A percentile compares a stretch with the other conserved stretches of the same genome.
These are phyloP conservation scores for Aspergillus haitiensis DNA, from an alignment of 495 filamentous ascomycete species.

Conservation along the genomic window DNA sequence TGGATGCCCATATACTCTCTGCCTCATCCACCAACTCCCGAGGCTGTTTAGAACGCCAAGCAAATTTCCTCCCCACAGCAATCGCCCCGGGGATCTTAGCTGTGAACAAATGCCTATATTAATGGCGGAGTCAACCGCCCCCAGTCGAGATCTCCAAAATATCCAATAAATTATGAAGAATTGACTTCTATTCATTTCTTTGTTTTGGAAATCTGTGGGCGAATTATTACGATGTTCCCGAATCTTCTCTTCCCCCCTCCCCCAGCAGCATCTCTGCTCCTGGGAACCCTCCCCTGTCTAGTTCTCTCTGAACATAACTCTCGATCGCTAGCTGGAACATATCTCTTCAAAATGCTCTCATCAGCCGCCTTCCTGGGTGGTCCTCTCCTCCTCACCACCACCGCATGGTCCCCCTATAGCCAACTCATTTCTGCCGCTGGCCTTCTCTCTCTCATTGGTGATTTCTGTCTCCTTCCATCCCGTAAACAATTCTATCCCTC, in stretches of 20 bases:
- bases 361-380: constrained; percentile 25
- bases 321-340: constrained; percentile 20
- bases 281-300: constrained; percentile 18
- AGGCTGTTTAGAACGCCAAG: too few species aligned
- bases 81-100: too few species aligned
- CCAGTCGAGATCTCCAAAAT: too few species aligned
- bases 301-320: constrained; percentile 24
- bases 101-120: too few species aligned
- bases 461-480: constrained; percentile 24
- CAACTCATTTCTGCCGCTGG: constrained; percentile 2
- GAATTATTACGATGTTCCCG: background rate
- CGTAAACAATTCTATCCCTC: constrained; percentile 20
- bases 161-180: too few species aligned
- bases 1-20: too few species aligned
- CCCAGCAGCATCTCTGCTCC: constrained; percentile 15
- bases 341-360: constrained; percentile 29
- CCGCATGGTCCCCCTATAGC: constrained; percentile 19
- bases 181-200: too few species aligned
- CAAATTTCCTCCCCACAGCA: too few species aligned
- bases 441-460: constrained; percentile 18
- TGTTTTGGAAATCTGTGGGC: too few species aligned
- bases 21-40: too few species aligned
- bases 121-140: too few species aligned
- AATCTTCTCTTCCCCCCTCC: constrained; percentile 8
- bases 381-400: constrained; percentile 21